Conservation (phyloP, 164 flowering plant species). For the Aristolochia californica region DNA sequence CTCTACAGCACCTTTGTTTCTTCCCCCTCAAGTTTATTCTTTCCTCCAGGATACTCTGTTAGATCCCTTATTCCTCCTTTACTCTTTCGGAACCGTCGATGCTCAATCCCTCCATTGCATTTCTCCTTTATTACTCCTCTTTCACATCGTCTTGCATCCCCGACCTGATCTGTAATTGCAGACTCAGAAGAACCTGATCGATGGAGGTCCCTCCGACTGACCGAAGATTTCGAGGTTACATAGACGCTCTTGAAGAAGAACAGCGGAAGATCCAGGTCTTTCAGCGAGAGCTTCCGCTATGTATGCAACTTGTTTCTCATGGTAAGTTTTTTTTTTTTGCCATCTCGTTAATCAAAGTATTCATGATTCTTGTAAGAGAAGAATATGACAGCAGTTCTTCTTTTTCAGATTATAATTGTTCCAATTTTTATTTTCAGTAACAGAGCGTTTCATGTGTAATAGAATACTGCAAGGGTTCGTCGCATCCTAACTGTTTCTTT, state of each 20-base stretch:
- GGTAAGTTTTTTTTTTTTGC: slow-evolving; percentile 22
- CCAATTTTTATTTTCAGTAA: too few relatives aligned
- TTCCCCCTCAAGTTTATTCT: slow-evolving; percentile 4
- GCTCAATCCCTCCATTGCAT: slow-evolving; percentile 3
- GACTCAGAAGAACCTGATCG: neutral
- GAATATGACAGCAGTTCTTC: too few relatives aligned
- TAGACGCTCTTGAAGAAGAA: slow-evolving; percentile 60
- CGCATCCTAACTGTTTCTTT: too few relatives aligned
- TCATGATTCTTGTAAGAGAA: too few relatives aligned
- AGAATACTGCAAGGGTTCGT: too few relatives aligned
- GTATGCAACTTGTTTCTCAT: slow-evolving; percentile 67
- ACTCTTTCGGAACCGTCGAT: slow-evolving; percentile 26
- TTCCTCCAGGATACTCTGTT: slow-evolving; percentile 20
- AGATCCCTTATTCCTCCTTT: slow-evolving; percentile 23
- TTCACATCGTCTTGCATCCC: neutral
- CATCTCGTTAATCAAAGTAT: too few relatives aligned
- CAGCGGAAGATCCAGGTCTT: slow-evolving; percentile 68
- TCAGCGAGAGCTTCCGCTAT: slow-evolving; percentile 80
- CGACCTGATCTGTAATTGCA: neutral
- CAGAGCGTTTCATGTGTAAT: too few relatives aligned
- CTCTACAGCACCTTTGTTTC: too few relatives aligned
- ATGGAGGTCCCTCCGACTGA: slow-evolving; percentile 24
- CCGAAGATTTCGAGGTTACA: slow-evolving; percentile 35
- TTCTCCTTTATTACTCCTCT: neutral
- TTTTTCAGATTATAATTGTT: too few relatives aligned